A percentile compares a stretch with the other conserved stretches of the same genome.
phyloP scores from a whole-genome alignment of 345 rosid species.

The Geranium rotundifolium region DNA sequence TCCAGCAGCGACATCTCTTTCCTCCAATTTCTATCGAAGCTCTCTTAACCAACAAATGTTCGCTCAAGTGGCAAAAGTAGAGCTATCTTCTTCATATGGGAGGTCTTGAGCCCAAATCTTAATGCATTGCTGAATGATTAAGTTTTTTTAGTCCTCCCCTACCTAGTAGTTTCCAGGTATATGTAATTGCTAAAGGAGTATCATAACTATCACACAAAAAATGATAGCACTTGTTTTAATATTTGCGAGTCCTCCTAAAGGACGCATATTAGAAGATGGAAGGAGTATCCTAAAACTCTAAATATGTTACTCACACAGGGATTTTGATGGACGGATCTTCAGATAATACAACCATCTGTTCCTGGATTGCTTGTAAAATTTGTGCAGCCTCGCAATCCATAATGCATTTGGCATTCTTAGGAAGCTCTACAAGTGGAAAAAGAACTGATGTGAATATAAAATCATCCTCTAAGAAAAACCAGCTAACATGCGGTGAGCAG shows the following conservation, averaged over 20 bases:
- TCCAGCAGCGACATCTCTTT: too few species aligned
- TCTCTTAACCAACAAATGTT: too few species aligned
- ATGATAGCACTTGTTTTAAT: neutral
- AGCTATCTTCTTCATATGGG: too few species aligned
- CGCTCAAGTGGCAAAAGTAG: too few species aligned
- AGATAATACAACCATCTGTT: slow-evolving; percentile 59
- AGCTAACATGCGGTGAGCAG: neutral
- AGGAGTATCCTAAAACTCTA: neutral
- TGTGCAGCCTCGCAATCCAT: slow-evolving; percentile 83
- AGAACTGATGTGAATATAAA: neutral
- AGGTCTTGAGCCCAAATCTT: too few species aligned
- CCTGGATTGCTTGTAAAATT: slow-evolving; percentile 64
- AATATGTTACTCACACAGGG: slow-evolving; percentile 46
- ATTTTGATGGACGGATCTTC: slow-evolving; percentile 69
- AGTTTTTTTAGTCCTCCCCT: too few species aligned
- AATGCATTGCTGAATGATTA: too few species aligned
- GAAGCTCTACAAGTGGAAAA: slow-evolving; percentile 45
- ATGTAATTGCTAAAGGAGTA: neutral
- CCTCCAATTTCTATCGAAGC: too few species aligned
- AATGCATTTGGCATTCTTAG: slow-evolving; percentile 55
- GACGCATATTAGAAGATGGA: too few species aligned
- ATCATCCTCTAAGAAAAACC: neutral
- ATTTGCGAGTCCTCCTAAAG: too few species aligned
- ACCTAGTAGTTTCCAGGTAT: too few species aligned
- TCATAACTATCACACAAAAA: neutral